Evolutionary conservation across 495 filamentous ascomycete genomes (phyloP).

Genomic region (Pseudoneurospora amorphoporcata): DNA sequence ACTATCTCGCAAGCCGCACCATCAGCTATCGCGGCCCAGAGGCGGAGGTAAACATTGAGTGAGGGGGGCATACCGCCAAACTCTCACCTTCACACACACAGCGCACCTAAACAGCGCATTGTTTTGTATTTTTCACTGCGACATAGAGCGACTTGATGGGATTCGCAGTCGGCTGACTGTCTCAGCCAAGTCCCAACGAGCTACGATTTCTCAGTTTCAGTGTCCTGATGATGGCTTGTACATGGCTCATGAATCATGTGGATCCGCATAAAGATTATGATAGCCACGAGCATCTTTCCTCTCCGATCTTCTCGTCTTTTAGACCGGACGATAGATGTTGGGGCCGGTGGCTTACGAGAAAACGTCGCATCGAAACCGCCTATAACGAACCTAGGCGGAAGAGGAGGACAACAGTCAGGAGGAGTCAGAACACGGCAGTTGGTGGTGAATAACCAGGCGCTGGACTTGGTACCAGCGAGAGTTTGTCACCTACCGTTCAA

Average conservation of each 20-base stretch:
- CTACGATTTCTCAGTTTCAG: slow-evolving; percentile 17
- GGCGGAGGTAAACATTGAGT: slow-evolving; percentile 18
- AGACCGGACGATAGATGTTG: not conserved
- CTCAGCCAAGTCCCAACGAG: slow-evolving; percentile 7
- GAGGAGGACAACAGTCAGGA: not conserved
- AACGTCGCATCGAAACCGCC: not conserved
- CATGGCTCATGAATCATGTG: slow-evolving; percentile 24
- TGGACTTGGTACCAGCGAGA: not conserved
- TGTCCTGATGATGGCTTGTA: slow-evolving; percentile 27
- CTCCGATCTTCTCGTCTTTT: not conserved
- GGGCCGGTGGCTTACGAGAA: not conserved
- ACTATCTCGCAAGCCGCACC: slow-evolving; percentile 34
- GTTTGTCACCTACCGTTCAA: not conserved
- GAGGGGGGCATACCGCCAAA: not conserved
- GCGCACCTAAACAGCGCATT: not conserved
- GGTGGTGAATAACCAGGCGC: not conserved
- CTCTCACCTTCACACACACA: not conserved
- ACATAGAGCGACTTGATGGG: slow-evolving; percentile 19
- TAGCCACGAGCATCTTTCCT: not conserved
- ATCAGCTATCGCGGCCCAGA: slow-evolving; percentile 19
- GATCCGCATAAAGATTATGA: not conserved
- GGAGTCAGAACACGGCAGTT: not conserved
- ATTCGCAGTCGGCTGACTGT: not conserved
- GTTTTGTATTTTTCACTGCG: not conserved
- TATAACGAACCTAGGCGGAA: slow-evolving; percentile 15